phyloP scores from a whole-genome alignment of 2,329 filamentous ascomycete species.

The Alternaria tenuissima region DNA sequence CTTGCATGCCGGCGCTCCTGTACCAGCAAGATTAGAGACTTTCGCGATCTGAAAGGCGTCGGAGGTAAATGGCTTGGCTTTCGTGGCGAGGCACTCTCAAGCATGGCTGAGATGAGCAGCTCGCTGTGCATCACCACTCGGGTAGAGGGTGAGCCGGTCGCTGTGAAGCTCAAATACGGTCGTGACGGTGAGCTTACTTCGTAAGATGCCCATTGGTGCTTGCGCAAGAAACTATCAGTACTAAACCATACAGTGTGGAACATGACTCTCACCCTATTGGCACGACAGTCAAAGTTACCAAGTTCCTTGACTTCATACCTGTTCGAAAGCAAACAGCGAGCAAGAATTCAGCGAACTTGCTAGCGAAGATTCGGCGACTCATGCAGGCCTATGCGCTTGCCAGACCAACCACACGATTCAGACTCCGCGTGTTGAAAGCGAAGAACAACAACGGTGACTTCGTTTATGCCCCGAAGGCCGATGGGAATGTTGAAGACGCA shows the following conservation, averaged over 20 bases:
- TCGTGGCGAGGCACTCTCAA: conserved; percentile 76
- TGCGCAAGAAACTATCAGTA: neutral
- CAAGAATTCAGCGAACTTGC: conserved; percentile 65
- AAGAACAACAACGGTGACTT: conserved; percentile 63
- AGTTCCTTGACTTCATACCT: conserved; percentile 68
- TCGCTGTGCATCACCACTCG: conserved; percentile 69
- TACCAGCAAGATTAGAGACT: conserved; percentile 76
- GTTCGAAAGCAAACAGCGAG: conserved; percentile 68
- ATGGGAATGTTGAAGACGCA: conserved; percentile 63
- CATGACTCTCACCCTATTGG: conserved; percentile 67
- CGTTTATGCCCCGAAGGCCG: conserved; percentile 67
- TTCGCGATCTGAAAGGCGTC: conserved; percentile 67
- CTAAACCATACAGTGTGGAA: conserved; percentile 34
- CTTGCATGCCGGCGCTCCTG: conserved; percentile 71
- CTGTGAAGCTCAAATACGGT: conserved; percentile 61
- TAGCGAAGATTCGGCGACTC: conserved; percentile 66
- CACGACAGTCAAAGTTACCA: conserved; percentile 69
- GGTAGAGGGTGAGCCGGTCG: conserved; percentile 67
- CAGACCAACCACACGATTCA: conserved; percentile 68
- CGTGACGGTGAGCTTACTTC: conserved; percentile 59
- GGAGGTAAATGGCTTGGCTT: conserved; percentile 74
- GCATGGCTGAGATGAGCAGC: conserved; percentile 66
- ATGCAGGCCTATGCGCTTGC: conserved; percentile 72
- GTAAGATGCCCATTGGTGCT: conserved; percentile 31
- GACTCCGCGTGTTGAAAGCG: conserved; percentile 66